These are phyloP conservation scores for Helicostylum pulchrum DNA, from an alignment of 192 early-diverging fungal genomes.

Conservation along the genomic window DNA sequence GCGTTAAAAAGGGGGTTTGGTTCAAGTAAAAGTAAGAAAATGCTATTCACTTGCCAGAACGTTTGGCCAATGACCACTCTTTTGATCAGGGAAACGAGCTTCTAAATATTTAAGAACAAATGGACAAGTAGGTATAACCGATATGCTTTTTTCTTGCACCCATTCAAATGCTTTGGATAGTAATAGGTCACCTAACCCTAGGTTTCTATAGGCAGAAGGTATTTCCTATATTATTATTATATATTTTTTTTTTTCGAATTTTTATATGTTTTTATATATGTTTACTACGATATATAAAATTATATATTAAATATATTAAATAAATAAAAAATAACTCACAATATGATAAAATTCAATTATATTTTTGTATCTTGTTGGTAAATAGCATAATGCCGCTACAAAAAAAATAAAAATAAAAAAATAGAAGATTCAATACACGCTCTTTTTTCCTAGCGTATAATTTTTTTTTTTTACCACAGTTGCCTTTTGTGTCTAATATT, in stretches of 20 bases:
- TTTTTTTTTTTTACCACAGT: neutral
- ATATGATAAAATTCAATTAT: slow-evolving; percentile 21
- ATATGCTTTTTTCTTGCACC: slow-evolving; percentile 17
- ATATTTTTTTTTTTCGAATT: neutral
- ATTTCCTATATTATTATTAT: slow-evolving; percentile 24
- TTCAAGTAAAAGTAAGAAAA: no score
- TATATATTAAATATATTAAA: neutral
- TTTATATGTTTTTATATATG: neutral
- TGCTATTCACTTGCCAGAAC: slow-evolving; percentile 5
- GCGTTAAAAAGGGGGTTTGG: no score
- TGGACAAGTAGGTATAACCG: slow-evolving; percentile 26
- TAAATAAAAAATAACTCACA: slow-evolving; percentile 5
- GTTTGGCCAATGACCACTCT: slow-evolving; percentile 10
- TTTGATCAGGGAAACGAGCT: slow-evolving; percentile 17
- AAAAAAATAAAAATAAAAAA: neutral
- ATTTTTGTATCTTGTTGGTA: slow-evolving; percentile 13
- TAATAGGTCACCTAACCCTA: slow-evolving; percentile 25
- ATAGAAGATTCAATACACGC: no score
- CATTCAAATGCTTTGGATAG: slow-evolving; percentile 25
- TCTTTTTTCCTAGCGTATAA: neutral
- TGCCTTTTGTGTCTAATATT: slow-evolving; percentile 11
- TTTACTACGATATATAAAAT: neutral
- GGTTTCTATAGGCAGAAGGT: slow-evolving; percentile 21
- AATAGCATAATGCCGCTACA: slow-evolving; percentile 21
- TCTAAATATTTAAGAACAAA: slow-evolving; percentile 27